Base-by-base conservation (phyloP, 2,329 filamentous ascomycete genomes). In the Trichoderma koningii region DNA sequence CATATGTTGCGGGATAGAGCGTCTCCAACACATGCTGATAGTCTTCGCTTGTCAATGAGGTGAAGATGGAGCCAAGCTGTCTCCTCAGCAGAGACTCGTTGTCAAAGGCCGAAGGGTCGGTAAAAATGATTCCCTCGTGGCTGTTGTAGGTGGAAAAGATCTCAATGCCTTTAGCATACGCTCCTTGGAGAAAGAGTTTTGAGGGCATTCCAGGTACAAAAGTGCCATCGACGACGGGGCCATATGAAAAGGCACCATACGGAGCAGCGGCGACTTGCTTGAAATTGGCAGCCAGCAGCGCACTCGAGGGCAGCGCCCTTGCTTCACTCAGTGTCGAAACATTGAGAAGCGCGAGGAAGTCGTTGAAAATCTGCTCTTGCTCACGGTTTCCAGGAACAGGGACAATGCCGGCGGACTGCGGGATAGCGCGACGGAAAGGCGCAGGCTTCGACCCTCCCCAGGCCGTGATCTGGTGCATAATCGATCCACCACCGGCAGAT, bases 401-500 rank as follows among this genome's bases (percentile, higher is more conserved):
- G 7, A 61, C 44, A 23, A 60, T 45, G 0, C 61, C 66, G 15
- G 64, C 55, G 0, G 65, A 66, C 21, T 65, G 48, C 15, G 57
- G 52, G 45, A 69, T 67, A n/a, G 66, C 68, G 41, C 63, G 65
- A 14, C 56, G 61, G 55, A 68, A 69, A 6, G 65, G 65, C 5
- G 50, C 65, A 12, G 61, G 52, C 12, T 55, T 59, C 28, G 42
- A 26, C 9, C 65, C 68, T 19, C 66, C 65, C 21, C 48, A 64
- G 12, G 66, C 66, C 14, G 66, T 69, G 57, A 69, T 63, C 12
- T 69, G 65, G 34, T 68, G 66, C 65, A 66, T 52, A 26, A 69
- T 28, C n/a, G 60, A 67, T 26, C 65, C 68, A 17, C 57, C 66
- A 21, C 68, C 66, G n/a, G 68, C 66, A 9, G 65, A 66, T 7